These are phyloP conservation scores for Nematodospora valgi DNA, from an alignment of 805 yeast genomes.

Conservation along the genomic window DNA sequence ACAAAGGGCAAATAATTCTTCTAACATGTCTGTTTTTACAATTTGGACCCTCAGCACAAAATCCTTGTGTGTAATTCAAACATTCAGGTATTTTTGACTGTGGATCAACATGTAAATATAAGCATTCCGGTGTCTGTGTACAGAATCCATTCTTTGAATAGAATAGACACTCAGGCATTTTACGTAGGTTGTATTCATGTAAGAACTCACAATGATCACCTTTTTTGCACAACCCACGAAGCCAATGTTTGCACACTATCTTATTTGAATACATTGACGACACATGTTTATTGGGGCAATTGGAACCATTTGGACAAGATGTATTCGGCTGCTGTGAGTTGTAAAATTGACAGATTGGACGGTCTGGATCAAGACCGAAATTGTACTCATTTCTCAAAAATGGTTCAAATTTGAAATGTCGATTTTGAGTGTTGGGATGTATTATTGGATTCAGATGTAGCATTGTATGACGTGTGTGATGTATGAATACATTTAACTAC, in stretches of 20 bases:
- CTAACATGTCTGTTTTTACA: conserved; percentile 81
- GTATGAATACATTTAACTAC: too few species aligned
- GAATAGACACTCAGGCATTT: conserved; percentile 95
- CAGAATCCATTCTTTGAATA: conserved; percentile 81
- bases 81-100: conserved; percentile 86
- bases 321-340: conserved; percentile 49
- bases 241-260: conserved; percentile 98
- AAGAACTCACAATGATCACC: conserved; percentile 94
- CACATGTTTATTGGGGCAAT: conserved; percentile 84
- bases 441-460: conserved; percentile 35
- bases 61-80: conserved; percentile 77
- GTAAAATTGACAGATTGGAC: conserved; percentile 81
- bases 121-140: conserved; percentile 91
- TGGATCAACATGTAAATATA: conserved; percentile 89
- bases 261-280: conserved; percentile 46
- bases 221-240: conserved; percentile 93
- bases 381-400: conserved; percentile 76
- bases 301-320: conserved; percentile 80
- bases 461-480: conserved; percentile 27
- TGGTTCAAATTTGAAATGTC: conserved; percentile 67
- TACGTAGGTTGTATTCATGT: conserved; percentile 89
- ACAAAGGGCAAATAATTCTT: conserved; percentile 72
- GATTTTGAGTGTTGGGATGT: conserved; percentile 39
- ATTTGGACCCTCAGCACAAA: conserved; percentile 86
- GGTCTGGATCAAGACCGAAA: conserved; percentile 80